Conservation (phyloP, 495 filamentous ascomycete species). For the Penicillium lagena region DNA sequence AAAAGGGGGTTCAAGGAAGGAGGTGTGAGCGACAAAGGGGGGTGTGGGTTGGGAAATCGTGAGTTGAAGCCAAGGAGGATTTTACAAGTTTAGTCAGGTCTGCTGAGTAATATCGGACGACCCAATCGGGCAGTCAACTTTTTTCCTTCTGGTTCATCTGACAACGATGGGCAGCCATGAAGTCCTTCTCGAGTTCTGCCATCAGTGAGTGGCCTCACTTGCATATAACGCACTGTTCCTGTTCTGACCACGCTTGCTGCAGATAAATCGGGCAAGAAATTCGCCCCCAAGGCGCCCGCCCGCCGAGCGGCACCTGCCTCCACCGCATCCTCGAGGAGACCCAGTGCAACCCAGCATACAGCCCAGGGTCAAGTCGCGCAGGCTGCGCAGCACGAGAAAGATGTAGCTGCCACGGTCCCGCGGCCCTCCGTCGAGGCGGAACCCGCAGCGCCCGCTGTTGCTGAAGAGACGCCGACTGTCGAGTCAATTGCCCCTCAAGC, state of each 20-base stretch:
- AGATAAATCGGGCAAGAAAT: conserved; percentile 53
- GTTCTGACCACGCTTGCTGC: conserved; percentile 2
- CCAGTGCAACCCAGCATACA: conserved; percentile 30
- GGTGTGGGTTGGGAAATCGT: conserved; percentile 15
- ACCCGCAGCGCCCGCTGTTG: conserved; percentile 7
- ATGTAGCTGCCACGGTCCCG: conserved; percentile 14
- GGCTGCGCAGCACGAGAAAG: conserved; percentile 15
- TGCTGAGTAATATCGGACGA: background rate
- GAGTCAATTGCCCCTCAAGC: conserved; percentile 6
- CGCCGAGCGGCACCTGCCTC: conserved; percentile 35
- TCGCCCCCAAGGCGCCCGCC: conserved; percentile 45
- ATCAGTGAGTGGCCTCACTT: conserved; percentile 40
- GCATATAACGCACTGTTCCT: background rate
- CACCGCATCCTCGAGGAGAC: conserved; percentile 27
- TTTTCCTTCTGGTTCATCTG: conserved; percentile 1
- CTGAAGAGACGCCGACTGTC: conserved; percentile 4
- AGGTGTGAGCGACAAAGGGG: too few species aligned
- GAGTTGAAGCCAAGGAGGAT: conserved; percentile 19
- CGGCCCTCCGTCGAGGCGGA: conserved; percentile 13
- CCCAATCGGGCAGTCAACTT: conserved; percentile 12
- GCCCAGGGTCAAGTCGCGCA: conserved; percentile 29
- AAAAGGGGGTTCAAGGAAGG: background rate
- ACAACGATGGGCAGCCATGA: conserved; percentile 27
- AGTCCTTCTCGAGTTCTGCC: conserved; percentile 50
- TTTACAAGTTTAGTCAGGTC: too few species aligned